Base-by-base conservation (phyloP, 192 early-diverging fungal species). In the Coemansia sp. region DNA sequence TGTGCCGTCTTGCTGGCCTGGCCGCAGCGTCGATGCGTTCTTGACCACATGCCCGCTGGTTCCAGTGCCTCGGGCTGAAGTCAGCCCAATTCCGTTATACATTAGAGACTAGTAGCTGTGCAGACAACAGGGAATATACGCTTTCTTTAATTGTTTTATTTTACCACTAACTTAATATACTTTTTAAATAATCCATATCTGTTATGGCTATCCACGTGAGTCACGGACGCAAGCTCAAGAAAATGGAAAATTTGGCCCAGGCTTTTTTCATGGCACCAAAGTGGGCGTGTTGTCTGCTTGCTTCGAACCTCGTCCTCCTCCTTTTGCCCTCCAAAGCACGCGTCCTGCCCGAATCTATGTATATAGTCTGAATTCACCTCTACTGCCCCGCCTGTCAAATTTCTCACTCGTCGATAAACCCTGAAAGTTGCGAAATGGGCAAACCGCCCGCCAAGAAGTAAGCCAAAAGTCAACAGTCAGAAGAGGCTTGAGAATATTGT, bases 1-100 rank as follows among this genome's bases (percentile, higher is more conserved):
- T 3, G 11, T 44, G 50, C 68, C 58, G 15, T 59, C 63, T 62
- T 93, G 89, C 28, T 92, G 87, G 31, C 85, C 83, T 4, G 85
- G 71, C 58, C 84, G 80, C 34, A 97, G 73, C 23, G 81, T 70
- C 11, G 94, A 92, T 52, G 90, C 75, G 79, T 95, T 98, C 28
- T 91, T 88, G 44, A 94, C 91, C 6, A 98, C 91, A 73, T 94
- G 95, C 55, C 97, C 97, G 68, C 97, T 98, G 7, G 97, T 98
- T 36, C 97, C 97, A 50, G 83, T 90, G 14, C 91, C 91, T 52
- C 91, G 87, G 18, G 90, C 83, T 4, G 91, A 91, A 18, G 83
- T 72, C 11, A 93, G 83, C 18, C 91, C 91, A 48, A 93, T 90
- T 63, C 90, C 90, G 82, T 91, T 91, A 58, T 91, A 91, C 85